Base-by-base conservation (phyloP, 345 rosid species). In the Euphorbia peplus region DNA sequence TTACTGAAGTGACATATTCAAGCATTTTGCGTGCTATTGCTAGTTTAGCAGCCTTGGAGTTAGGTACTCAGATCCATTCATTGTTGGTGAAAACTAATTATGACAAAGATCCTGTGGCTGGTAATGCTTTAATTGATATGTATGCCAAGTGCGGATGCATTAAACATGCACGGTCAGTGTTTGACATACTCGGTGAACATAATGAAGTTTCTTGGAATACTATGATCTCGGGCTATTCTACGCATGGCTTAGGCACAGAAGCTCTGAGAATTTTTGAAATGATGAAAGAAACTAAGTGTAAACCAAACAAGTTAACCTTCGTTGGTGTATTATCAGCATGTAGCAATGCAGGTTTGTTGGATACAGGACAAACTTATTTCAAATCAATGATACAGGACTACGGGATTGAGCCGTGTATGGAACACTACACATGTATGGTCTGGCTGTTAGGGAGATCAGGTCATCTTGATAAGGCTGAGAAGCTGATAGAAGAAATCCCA, bases 131-230 rank as follows among this genome's bases (percentile, higher is more conserved):
- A 82, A 83, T 91, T 67, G 93, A 91, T 74, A 95, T 91, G 98
- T 91, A 95, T 75, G 91, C 99, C 28, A 91, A 95, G 82, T 91
- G 96, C 54, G 96, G 99, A 59, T 81, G 77, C 53, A 85, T 91
- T 71, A 73, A 76, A 62, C 82, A 80, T 53, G 90, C 95, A 21
- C 83, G 80, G 6, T 71, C 80, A 58, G 85, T 80, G 52, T 91
- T 95, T 81, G 80, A 83, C 37, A 74, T 32, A 79, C 74, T 91
- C 77, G 70, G 47, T 26, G 70, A 74, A 29, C 75, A 59, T 70
- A 88, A 87, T 63, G 79, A 70, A 69, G 87, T 89, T 69, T 82
- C 97, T 0, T 95, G 97, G 96, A 91, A 90, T 66, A 64, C 86
- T 28, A 83, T 95, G 86, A 90, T 95, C 75, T 83, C 91, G 46